A percentile compares a stretch with the other conserved stretches of the same genome.
phyloP scores from a whole-genome alignment of 2,329 filamentous ascomycete genomes.

The Orbilia quercus region DNA sequence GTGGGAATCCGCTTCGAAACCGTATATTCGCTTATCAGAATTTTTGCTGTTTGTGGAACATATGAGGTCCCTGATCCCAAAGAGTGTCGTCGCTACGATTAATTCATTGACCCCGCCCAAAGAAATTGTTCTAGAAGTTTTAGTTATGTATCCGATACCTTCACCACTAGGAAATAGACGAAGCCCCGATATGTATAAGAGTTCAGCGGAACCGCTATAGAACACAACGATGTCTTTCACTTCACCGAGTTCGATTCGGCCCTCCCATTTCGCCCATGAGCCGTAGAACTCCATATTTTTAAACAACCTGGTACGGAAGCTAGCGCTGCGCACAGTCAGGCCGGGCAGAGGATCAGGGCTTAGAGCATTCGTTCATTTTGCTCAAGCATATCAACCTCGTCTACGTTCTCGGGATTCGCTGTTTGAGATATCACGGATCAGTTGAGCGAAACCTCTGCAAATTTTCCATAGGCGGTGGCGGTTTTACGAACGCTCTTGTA shows the following conservation, averaged over 20 bases:
- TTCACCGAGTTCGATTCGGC: no score
- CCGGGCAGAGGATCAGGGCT: no score
- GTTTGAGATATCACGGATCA: background rate
- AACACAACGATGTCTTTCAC: no score
- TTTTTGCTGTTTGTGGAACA: background rate
- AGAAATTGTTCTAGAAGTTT: background rate
- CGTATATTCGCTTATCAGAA: background rate
- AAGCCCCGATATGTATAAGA: constrained; percentile 9
- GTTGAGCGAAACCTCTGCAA: background rate
- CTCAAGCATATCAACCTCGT: background rate
- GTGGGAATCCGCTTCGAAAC: background rate
- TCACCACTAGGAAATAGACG: background rate
- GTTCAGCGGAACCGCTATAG: constrained; percentile 6
- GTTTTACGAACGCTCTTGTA: background rate
- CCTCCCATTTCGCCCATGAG: no score
- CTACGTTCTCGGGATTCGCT: background rate
- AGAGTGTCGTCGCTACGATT: background rate
- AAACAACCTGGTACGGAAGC: no score
- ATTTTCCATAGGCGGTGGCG: background rate
- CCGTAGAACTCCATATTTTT: no score
- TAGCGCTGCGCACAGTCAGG: no score
- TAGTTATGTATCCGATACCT: constrained; percentile 1
- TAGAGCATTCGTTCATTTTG: background rate
- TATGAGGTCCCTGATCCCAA: constrained; percentile 6
- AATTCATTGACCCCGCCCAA: background rate